These are phyloP conservation scores for Trametes elegans DNA, from an alignment of 768 basidiomycete species.

Conservation along the genomic window DNA sequence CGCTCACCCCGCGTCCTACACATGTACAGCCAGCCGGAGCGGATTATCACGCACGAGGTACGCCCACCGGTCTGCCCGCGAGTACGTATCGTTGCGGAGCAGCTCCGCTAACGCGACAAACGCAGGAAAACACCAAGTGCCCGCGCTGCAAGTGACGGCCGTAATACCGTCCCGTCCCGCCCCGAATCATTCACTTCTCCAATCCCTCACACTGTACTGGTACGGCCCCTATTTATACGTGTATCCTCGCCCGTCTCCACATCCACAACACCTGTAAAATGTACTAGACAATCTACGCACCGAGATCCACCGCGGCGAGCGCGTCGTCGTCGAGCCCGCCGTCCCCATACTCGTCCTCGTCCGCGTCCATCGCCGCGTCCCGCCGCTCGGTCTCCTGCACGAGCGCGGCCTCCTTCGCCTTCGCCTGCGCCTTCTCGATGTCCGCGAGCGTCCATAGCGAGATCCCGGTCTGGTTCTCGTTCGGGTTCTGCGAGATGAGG, in stretches of 20 bases:
- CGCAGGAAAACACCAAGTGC: slow-evolving; percentile 10
- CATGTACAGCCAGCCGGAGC: slow-evolving; percentile 50
- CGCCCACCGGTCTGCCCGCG: slow-evolving; percentile 14
- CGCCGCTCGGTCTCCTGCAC: slow-evolving; percentile 43
- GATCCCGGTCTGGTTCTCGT: slow-evolving; percentile 92
- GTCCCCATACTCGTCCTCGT: slow-evolving; percentile 46
- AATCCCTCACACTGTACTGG: background rate
- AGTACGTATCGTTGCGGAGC: too few species aligned
- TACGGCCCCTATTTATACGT: slow-evolving; percentile 2
- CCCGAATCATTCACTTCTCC: too few species aligned
- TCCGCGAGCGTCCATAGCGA: slow-evolving; percentile 96
- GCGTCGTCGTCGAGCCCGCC: slow-evolving; percentile 33
- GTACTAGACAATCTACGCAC: slow-evolving; percentile 20
- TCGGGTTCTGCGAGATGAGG: slow-evolving; percentile 97
- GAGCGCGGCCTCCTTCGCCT: slow-evolving; percentile 66
- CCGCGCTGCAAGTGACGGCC: slow-evolving; percentile 5
- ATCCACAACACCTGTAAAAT: slow-evolving; percentile 8
- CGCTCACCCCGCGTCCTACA: too few species aligned
- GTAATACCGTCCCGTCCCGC: background rate
- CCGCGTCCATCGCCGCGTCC: slow-evolving; percentile 20
- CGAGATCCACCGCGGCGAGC: slow-evolving; percentile 28
- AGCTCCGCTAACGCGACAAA: background rate
- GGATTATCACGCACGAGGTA: slow-evolving; percentile 46
- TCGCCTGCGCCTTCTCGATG: slow-evolving; percentile 80
- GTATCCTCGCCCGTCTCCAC: slow-evolving; percentile 1